Conservation (phyloP, 768 basidiomycete species). For the Gyrodon lividus region DNA sequence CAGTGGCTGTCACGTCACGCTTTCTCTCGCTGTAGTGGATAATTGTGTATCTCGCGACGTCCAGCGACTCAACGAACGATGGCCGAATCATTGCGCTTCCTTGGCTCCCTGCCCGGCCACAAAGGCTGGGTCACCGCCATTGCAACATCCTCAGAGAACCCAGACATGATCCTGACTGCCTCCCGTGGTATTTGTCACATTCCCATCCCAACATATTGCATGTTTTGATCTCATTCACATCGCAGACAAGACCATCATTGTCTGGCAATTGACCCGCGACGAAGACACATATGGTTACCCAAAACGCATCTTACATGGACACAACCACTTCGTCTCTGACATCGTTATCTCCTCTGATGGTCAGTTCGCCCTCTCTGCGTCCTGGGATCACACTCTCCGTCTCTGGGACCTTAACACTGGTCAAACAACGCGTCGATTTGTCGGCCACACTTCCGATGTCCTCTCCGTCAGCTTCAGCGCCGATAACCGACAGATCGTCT, state of each 20-base stretch:
- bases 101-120: constrained; percentile 91
- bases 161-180: constrained; percentile 97
- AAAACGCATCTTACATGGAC: constrained; percentile 95
- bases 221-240: constrained; percentile 19
- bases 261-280: constrained; percentile 97
- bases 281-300: constrained; percentile 92
- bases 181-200: constrained; percentile 73
- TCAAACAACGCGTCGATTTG: constrained; percentile 92
- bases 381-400: constrained; percentile 99
- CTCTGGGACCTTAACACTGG: constrained; percentile 99
- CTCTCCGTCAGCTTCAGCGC: constrained; percentile 99
- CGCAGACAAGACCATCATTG: constrained; percentile 98
- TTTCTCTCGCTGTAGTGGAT: constrained; percentile 30
- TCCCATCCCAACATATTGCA: constrained; percentile 7
- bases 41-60: constrained; percentile 21
- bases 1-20: constrained; percentile 60
- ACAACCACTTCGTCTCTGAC: constrained; percentile 99
- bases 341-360: constrained; percentile 99
- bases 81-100: constrained; percentile 85
- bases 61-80: constrained; percentile 42
- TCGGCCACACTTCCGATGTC: constrained; percentile 97
- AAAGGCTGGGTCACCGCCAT: constrained; percentile 99
- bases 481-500: constrained; percentile 99
- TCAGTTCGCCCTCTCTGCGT: constrained; percentile 98
- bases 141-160: constrained; percentile 97